phyloP scores from a whole-genome alignment of 169 alveolate genomes.

The Eimeria acervulina region DNA sequence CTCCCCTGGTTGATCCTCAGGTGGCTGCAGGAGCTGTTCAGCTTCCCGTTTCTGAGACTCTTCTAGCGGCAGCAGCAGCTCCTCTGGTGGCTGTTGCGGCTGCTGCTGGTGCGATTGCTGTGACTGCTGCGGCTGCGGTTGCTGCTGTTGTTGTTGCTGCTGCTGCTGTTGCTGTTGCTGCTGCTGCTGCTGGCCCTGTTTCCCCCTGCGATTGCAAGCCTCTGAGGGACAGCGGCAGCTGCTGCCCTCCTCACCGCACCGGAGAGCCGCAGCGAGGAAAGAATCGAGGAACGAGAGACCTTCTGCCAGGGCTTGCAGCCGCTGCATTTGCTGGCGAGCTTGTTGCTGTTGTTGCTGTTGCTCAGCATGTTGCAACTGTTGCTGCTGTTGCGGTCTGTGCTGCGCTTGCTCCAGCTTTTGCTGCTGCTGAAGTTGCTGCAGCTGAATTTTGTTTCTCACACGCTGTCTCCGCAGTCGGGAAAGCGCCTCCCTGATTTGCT shows the following conservation, averaged over 20 bases:
- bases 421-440: slow-evolving; percentile 44
- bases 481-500: slow-evolving; percentile 52
- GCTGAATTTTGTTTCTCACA: slow-evolving; percentile 15
- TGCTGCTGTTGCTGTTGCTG: not conserved
- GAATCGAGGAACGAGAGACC: slow-evolving; percentile 33
- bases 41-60: not conserved
- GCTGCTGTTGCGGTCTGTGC: slow-evolving; percentile 17
- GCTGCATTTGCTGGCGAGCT: not conserved
- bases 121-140: not conserved
- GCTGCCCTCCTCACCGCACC: slow-evolving; percentile 27
- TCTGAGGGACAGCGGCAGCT: slow-evolving; percentile 67
- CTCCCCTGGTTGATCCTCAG: not conserved
- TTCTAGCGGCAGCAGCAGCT: not conserved
- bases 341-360: slow-evolving; percentile 1
- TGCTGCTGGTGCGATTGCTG: not conserved
- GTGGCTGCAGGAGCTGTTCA: slow-evolving; percentile 17
- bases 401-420: not conserved
- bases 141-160: slow-evolving; percentile 22
- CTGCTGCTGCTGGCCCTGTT: not conserved
- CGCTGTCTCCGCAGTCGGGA: slow-evolving; percentile 33
- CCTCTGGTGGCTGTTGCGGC: not conserved
- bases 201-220: slow-evolving; percentile 49
- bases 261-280: slow-evolving; percentile 35
- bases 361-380: slow-evolving; percentile 10
- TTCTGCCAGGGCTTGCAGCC: slow-evolving; percentile 28